Evolutionary conservation across 495 filamentous ascomycete species (phyloP), one percentile per base, ranked within the genome.

Genomic region (Neurospora intermedia): DNA sequence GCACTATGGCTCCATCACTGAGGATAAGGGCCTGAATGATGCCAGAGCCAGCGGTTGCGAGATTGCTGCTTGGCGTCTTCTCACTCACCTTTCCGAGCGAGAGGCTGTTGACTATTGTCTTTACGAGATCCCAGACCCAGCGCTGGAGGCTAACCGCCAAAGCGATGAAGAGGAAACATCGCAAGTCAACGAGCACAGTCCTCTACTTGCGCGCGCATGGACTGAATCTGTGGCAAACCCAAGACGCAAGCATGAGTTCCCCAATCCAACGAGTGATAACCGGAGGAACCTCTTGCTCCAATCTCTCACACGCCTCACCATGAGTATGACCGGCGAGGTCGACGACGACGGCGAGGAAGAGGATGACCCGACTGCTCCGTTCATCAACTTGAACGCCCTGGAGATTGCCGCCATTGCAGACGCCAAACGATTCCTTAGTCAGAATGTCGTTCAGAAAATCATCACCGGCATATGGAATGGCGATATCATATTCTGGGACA

Each of bases 401-500:
- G 95, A 98, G 78, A 94, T 98, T 77, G 95, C 94, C 45, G 90
- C 91, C 45, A 89, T 97, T 41, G 92, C 91, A n/a, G 88, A 91
- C 74, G 93, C 94, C 35, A 98, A 97, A 81, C 91, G 91, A 41
- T 98, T 97, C 76, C 87, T 97, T 16, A 93, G 92, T 79, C 94
- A 97, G 79, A 85, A 85, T 70, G 87, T 94, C 9, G 91, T 98
- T 41, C 95, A 98, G 77, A 91, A 91, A 74, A 91, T 97, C 72
- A 90, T 97, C 59, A 90, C 93, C 72, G 91, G 92, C 59, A 94
- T 97, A 71, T 97, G 95, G 95, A 90, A 90, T 66, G 95, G 94
- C 27, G 89, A 94, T 72, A 97, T 98, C 73, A 90, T 94, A 20
- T 97, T 97, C 78, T 98, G 94, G 94, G 91, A 97, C 74, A 89